Conservation (phyloP, 1,139 yeast genomes). For the Candida pseudocylindracea region DNA sequence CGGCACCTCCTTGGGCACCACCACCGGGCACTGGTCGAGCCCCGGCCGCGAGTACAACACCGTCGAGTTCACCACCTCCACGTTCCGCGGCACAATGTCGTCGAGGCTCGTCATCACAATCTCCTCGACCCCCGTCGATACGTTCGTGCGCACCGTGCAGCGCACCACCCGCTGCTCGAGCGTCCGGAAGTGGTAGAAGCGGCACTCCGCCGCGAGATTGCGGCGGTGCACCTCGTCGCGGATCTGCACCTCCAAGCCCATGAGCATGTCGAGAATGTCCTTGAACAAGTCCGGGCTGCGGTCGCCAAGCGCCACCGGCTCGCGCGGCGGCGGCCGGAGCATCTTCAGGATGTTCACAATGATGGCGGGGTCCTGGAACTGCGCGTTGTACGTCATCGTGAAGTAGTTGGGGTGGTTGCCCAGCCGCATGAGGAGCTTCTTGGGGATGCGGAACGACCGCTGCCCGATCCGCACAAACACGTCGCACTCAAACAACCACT, state of each 20-base stretch:
- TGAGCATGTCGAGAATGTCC: conserved; percentile 32
- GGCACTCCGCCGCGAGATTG: conserved; percentile 42
- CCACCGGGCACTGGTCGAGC: too few relatives aligned
- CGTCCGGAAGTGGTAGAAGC: conserved; percentile 53
- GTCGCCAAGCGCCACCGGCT: conserved; percentile 27
- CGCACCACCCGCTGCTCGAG: conserved; percentile 51
- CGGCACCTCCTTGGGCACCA: too few relatives aligned
- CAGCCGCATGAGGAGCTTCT: conserved; percentile 20
- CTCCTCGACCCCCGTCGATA: conserved; percentile 18
- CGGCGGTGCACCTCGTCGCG: conserved; percentile 29
- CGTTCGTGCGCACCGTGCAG: conserved; percentile 26
- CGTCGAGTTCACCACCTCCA: background rate
- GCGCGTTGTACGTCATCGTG: conserved; percentile 31
- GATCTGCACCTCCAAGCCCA: conserved; percentile 28
- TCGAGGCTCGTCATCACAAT: conserved; percentile 16
- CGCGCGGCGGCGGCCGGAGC: conserved; percentile 59
- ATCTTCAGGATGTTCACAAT: conserved; percentile 16
- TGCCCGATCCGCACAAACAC: conserved; percentile 43
- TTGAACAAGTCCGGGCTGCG: conserved; percentile 35
- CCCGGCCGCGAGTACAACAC: too few relatives aligned
- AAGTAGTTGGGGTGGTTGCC: conserved; percentile 71
- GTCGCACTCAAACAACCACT: conserved; percentile 26
- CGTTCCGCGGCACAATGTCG: background rate
- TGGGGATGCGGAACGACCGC: conserved; percentile 33
- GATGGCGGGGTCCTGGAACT: conserved; percentile 18